These are phyloP conservation scores for Podila horticola DNA, from an alignment of 192 early-diverging fungal genomes.

Conservation along the genomic window DNA sequence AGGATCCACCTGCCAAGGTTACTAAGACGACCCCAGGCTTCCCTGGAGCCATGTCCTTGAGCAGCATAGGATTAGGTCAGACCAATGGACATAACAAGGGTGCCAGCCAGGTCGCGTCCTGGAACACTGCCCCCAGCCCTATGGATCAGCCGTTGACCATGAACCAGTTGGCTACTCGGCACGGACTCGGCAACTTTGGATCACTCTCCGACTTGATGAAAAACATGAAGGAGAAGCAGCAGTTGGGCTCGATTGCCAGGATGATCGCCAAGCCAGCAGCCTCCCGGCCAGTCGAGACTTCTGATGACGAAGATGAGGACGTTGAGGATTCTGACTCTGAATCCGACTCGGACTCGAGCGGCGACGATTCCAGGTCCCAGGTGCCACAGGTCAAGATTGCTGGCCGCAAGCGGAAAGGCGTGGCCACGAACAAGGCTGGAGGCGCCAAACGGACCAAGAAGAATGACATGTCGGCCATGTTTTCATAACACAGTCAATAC, in stretches of 20 bases:
- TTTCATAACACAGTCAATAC: neutral
- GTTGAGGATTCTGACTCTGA: neutral
- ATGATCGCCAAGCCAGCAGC: neutral
- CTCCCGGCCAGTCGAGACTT: neutral
- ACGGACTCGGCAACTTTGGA: neutral
- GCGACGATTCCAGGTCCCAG: neutral
- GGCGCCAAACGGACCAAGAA: neutral
- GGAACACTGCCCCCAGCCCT: neutral
- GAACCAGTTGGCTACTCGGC: neutral
- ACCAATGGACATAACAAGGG: no score
- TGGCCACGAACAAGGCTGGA: no score
- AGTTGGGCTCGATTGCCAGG: neutral
- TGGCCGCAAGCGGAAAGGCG: neutral
- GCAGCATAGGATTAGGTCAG: no score
- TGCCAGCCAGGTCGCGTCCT: neutral
- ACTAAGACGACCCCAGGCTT: no score
- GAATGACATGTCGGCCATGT: neutral
- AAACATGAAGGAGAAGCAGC: neutral
- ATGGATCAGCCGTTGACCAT: neutral
- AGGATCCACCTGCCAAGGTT: neutral
- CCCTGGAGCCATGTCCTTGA: no score
- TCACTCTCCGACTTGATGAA: neutral
- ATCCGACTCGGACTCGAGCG: neutral
- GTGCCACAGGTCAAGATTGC: conserved; percentile 2
- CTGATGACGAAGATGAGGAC: neutral